These are phyloP conservation scores for Scleroderma bovista DNA, from an alignment of 768 basidiomycete species.

Conservation along the genomic window DNA sequence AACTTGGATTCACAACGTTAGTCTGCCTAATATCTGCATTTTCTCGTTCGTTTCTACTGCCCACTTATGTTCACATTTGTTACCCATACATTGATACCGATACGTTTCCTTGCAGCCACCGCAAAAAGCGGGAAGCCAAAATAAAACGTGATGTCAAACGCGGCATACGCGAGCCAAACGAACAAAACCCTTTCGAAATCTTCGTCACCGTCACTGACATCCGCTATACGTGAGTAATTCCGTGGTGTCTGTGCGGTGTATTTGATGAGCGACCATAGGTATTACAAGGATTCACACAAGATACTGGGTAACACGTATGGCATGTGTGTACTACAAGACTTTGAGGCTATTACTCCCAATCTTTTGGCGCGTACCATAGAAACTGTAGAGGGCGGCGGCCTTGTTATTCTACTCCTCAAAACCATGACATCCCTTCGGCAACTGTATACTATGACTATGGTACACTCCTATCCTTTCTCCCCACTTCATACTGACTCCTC, in stretches of 20 bases:
- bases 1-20: slow-evolving; percentile 90
- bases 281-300: slow-evolving; percentile 97
- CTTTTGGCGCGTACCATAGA: slow-evolving; percentile 94
- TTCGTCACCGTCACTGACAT: slow-evolving; percentile 99
- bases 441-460: slow-evolving; percentile 88
- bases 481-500: neutral
- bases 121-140: slow-evolving; percentile 95
- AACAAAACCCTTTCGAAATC: slow-evolving; percentile 96
- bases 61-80: neutral
- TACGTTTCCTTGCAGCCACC: slow-evolving; percentile 54
- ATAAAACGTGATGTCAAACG: slow-evolving; percentile 95
- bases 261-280: slow-evolving; percentile 37
- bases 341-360: slow-evolving; percentile 97
- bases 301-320: slow-evolving; percentile 97
- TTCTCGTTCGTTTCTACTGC: neutral
- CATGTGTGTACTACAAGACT: slow-evolving; percentile 96
- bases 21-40: slow-evolving; percentile 21
- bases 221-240: slow-evolving; percentile 75
- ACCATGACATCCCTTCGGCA: slow-evolving; percentile 93
- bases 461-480: slow-evolving; percentile 17
- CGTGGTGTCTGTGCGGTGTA: neutral
- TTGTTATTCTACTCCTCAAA: slow-evolving; percentile 85
- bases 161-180: slow-evolving; percentile 89
- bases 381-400: slow-evolving; percentile 93
- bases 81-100: neutral